Conservation (phyloP, 768 basidiomycete genomes). For the Rhodotorula graminis region DNA sequence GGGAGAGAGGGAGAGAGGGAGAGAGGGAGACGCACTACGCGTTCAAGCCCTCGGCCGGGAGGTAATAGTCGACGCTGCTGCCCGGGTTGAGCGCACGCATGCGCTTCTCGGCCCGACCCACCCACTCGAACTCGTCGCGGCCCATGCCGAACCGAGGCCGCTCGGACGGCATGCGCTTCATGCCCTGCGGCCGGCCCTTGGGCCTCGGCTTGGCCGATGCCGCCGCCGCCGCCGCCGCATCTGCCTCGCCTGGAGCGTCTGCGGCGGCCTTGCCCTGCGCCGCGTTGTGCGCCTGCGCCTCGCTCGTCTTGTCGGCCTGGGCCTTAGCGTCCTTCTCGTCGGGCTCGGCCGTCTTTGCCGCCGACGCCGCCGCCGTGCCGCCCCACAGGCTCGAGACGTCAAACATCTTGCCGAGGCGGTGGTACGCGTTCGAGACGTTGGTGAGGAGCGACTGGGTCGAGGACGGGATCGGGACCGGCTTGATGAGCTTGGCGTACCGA, state of each 20-base stretch:
- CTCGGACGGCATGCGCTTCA: constrained; percentile 34
- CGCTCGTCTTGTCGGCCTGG: constrained; percentile 9
- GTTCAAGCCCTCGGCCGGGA: constrained; percentile 33
- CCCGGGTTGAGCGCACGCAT: constrained; percentile 37
- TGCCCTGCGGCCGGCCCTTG: neutral
- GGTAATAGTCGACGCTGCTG: constrained; percentile 31
- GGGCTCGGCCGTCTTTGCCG: neutral
- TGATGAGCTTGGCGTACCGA: constrained; percentile 34
- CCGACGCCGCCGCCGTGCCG: neutral
- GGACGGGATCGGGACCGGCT: constrained; percentile 39
- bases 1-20: neutral
- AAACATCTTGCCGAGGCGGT: constrained; percentile 32
- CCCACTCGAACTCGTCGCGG: constrained; percentile 29
- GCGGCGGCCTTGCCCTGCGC: neutral
- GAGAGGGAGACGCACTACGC: constrained; percentile 10
- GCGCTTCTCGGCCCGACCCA: constrained; percentile 37
- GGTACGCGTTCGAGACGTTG: constrained; percentile 34
- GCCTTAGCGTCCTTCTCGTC: constrained; percentile 8
- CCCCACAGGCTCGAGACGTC: constrained; percentile 36
- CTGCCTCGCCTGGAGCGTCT: neutral
- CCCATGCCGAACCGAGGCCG: constrained; percentile 26
- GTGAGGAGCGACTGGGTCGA: constrained; percentile 36
- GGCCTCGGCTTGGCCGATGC: neutral
- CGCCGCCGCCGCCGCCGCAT: neutral
- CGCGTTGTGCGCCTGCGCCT: neutral